These are phyloP conservation scores for Dothiorella sarmentorum DNA, from an alignment of 2,329 filamentous ascomycete genomes.

Conservation along the genomic window DNA sequence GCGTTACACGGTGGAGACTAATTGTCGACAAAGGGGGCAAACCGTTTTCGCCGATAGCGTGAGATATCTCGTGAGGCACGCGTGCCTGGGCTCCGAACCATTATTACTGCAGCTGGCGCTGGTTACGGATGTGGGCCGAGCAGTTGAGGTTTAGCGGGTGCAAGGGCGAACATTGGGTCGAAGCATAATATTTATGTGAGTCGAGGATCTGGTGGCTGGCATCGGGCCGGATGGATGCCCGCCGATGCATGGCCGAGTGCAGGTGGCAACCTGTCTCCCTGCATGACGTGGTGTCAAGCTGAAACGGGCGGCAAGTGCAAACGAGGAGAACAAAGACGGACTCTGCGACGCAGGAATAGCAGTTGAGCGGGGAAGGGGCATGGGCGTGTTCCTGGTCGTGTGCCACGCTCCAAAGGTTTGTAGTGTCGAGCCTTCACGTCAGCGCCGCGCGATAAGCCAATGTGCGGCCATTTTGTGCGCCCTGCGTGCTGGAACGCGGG, in stretches of 20 bases:
- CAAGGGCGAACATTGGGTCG: too few species aligned
- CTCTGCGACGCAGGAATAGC: not conserved
- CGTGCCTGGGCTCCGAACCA: not conserved
- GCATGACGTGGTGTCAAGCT: slow-evolving; percentile 6
- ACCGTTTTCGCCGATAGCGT: slow-evolving; percentile 3
- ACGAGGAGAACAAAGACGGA: slow-evolving; percentile 4
- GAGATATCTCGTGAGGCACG: slow-evolving; percentile 2
- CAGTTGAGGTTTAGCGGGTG: too few species aligned
- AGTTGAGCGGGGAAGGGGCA: not conserved
- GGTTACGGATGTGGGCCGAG: too few species aligned
- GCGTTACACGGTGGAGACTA: not conserved
- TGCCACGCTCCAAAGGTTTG: not conserved
- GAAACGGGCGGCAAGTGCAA: not conserved
- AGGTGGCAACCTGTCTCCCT: not conserved
- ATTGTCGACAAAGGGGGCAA: not conserved
- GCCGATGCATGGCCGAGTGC: slow-evolving; percentile 8
- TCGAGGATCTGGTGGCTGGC: slow-evolving; percentile 10
- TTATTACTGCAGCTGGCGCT: too few species aligned
- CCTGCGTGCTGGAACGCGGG: slow-evolving; percentile 9
- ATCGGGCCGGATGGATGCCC: not conserved
- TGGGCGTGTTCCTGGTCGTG: not conserved
- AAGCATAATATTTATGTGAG: too few species aligned
- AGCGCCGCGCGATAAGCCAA: slow-evolving; percentile 12
- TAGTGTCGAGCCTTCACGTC: not conserved
- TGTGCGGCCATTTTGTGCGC: not conserved